Conservation (phyloP, 1,139 yeast species). For the Lodderomyces beijingensis region DNA sequence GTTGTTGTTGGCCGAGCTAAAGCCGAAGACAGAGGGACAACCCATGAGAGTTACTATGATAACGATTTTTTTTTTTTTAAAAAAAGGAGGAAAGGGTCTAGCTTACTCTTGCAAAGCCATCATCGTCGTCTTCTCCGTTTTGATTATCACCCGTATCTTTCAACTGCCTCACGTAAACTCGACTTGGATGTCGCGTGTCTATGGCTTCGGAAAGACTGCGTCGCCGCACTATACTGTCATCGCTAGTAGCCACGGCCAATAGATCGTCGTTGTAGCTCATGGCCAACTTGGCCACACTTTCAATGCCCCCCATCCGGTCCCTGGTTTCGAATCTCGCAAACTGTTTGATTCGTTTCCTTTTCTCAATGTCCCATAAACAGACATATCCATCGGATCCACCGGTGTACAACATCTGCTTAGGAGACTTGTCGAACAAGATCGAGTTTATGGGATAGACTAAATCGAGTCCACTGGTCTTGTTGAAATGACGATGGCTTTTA, state of each 20-base stretch:
- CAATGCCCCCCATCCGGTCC: constrained; percentile 14
- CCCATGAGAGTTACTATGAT: no score
- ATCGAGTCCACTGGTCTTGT: constrained; percentile 45
- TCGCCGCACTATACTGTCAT: constrained; percentile 46
- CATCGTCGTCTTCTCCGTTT: no score
- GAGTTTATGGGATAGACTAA: constrained; percentile 77
- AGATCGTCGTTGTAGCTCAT: constrained; percentile 25
- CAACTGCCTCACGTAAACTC: constrained; percentile 10
- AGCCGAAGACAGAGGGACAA: no score
- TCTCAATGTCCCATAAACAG: constrained; percentile 71
- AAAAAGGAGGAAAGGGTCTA: no score
- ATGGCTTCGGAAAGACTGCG: constrained; percentile 13
- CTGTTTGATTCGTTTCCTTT: constrained; percentile 58
- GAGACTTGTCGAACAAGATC: constrained; percentile 47
- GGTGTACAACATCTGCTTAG: constrained; percentile 44
- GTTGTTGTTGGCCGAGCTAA: no score
- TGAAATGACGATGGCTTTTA: constrained; percentile 65
- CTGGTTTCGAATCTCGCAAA: constrained; percentile 39
- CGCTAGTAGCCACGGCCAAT: constrained; percentile 62
- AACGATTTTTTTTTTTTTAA: no score
- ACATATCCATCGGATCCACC: constrained; percentile 78
- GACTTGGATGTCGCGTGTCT: constrained; percentile 11
- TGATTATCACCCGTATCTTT: no score
- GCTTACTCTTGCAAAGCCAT: no score
- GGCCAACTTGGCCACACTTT: constrained; percentile 48